Base-by-base conservation (phyloP, 345 rosid species). In the Jatropha curcas region DNA sequence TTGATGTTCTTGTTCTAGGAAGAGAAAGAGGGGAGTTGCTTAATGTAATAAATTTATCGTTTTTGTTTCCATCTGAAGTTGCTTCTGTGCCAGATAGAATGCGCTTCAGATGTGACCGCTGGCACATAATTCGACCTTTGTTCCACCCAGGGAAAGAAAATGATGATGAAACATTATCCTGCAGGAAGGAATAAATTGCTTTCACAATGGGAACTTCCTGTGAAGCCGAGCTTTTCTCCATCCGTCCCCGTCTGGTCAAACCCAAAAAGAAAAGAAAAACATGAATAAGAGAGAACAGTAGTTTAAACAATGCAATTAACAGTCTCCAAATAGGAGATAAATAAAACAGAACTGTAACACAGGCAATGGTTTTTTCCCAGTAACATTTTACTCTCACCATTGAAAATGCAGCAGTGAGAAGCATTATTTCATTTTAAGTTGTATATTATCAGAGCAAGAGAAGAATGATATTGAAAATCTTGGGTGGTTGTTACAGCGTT, bases 121-220 rank as follows among this genome's bases (percentile, higher is more conserved):
- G 96, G 82, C 97, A 90, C 79, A 88, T 86, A 75, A 95, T 87
- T 72, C 99, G 88, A 66, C 97, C 99, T 71, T 86, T 88, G 59
- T 85, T 95, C 99, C 99, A 89, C 56, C 83, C 81, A 4, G 97
- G 82, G 81, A 82, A 86, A 74, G 85, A 85, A 83, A 92, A 92
- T 53, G 88, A 82, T n/a, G 92, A 72, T 55, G 92, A 78, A 33
- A 82, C 82, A 45, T 87, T 80, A 50, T 90, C 91, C 81, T 90
- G 90, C 62, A 95, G 77, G 81, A 85, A 88, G 60, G 88, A 75
- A 73, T 72, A 81, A 39, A 86, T 91, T 64, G 90, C 92, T 84
- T 89, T 92, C 9, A 82, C 82, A 8, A 82, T 64, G 35, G 96
- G 99, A 72, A 74, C 61, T 73, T 86, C 87, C 65, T 71, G 84